Evolutionary conservation across 352 stramenopile genomes (phyloP).

Genomic region (Phytophthora cactorum): DNA sequence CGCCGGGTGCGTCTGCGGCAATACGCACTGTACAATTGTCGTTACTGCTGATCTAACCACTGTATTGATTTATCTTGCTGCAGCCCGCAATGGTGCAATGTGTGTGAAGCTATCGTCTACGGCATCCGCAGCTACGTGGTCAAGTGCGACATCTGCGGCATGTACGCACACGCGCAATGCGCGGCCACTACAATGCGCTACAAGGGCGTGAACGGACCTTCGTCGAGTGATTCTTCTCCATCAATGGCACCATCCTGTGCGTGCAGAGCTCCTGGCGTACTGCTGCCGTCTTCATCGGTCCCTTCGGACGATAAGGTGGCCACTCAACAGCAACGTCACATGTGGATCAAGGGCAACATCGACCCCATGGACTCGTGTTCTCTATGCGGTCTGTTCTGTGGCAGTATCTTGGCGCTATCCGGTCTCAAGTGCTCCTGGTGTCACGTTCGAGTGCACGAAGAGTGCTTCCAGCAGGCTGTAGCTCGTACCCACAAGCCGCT

Average conservation of each 20-base stretch:
- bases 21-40: background rate
- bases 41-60: conserved; percentile 5
- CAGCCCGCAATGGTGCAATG: conserved; percentile 82
- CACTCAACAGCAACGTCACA: conserved; percentile 46
- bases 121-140: conserved; percentile 88
- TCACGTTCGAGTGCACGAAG: conserved; percentile 80
- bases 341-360: conserved; percentile 88
- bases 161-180: conserved; percentile 83
- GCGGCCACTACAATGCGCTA: conserved; percentile 59
- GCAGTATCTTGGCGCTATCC: conserved; percentile 81
- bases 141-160: conserved; percentile 86
- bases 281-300: conserved; percentile 17
- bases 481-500: conserved; percentile 31
- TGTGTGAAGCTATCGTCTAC: conserved; percentile 82
- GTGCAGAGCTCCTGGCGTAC: conserved; percentile 32
- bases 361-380: conserved; percentile 85
- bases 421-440: conserved; percentile 87
- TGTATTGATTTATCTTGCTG: background rate
- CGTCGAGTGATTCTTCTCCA: background rate
- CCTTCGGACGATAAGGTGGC: conserved; percentile 23
- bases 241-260: conserved; percentile 16
- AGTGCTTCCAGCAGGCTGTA: conserved; percentile 65
- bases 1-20: conserved; percentile 48
- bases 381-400: conserved; percentile 79
- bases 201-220: conserved; percentile 30